Evolutionary conservation across 2,329 filamentous ascomycete species (phyloP).

Genomic region (Phaeosphaeria sp.): DNA sequence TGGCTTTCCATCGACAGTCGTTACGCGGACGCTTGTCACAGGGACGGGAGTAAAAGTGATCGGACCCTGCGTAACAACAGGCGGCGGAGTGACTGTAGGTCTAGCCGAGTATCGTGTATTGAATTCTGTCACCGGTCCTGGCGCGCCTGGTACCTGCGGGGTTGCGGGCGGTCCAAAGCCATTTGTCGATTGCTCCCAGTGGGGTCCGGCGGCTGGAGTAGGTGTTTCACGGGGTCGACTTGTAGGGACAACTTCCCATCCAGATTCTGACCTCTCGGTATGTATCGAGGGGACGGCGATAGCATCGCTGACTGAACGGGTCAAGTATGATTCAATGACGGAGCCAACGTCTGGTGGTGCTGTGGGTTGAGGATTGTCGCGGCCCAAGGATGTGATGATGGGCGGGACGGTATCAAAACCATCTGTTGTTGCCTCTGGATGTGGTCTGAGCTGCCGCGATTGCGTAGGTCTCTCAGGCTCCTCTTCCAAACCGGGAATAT

Average conservation of each 20-base stretch:
- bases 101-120: too few species aligned
- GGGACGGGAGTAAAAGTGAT: slow-evolving; percentile 3
- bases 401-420: neutral
- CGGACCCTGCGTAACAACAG: neutral
- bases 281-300: neutral
- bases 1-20: slow-evolving; percentile 3
- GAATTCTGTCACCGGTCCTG: too few species aligned
- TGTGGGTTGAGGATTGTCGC: neutral
- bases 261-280: neutral
- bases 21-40: slow-evolving; percentile 5
- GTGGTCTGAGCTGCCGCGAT: neutral
- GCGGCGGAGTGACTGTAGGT: slow-evolving; percentile 3
- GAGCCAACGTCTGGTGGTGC: neutral
- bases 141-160: neutral
- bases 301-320: neutral
- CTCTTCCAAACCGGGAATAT: neutral
- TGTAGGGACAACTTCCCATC: neutral
- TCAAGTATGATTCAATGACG: slow-evolving; percentile 2
- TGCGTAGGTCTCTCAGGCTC: neutral
- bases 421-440: neutral
- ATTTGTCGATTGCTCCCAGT: neutral
- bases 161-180: neutral
- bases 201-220: neutral
- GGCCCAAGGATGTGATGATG: neutral
- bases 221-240: neutral